phyloP scores from a whole-genome alignment of 192 early-diverging fungal genomes.

The Linnemannia elongata region DNA sequence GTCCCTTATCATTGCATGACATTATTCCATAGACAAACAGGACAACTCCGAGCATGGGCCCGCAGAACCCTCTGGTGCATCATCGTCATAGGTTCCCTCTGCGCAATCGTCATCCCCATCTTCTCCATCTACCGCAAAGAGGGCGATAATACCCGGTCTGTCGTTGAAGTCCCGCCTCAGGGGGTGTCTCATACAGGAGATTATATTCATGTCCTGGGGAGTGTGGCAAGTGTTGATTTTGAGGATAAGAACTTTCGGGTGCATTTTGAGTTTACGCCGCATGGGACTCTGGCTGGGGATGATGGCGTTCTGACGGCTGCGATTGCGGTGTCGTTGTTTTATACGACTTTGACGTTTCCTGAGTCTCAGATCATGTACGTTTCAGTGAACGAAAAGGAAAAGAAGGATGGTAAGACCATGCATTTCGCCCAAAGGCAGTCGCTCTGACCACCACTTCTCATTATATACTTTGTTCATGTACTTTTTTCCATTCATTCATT shows the following conservation, averaged over 20 bases:
- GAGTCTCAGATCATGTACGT: constrained; percentile 51
- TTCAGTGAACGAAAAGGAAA: no score
- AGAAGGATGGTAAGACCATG: no score
- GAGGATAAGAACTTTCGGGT: constrained; percentile 60
- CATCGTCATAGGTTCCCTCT: constrained; percentile 38
- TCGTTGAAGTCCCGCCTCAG: constrained; percentile 39
- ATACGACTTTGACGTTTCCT: constrained; percentile 49
- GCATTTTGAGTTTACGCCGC: constrained; percentile 61
- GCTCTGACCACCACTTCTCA: background rate
- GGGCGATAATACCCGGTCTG: constrained; percentile 35
- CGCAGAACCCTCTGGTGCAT: constrained; percentile 34
- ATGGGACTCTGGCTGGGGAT: constrained; percentile 56
- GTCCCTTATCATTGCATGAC: constrained; percentile 6
- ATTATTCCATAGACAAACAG: constrained; percentile 26
- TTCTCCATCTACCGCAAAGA: constrained; percentile 44
- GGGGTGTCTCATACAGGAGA: constrained; percentile 47
- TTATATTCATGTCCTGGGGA: constrained; percentile 54
- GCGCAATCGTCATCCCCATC: constrained; percentile 47
- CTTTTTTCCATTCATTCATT: background rate
- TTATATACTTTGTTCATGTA: background rate
- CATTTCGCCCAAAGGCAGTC: no score
- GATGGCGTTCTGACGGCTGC: constrained; percentile 47
- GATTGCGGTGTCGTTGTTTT: constrained; percentile 38
- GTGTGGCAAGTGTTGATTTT: constrained; percentile 61
- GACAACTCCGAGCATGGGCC: constrained; percentile 35